A percentile compares a stretch with the other conserved stretches of the same genome.
Evolutionary conservation across 2,329 filamentous ascomycete species (phyloP).

Genomic region (Fusarium compactum): DNA sequence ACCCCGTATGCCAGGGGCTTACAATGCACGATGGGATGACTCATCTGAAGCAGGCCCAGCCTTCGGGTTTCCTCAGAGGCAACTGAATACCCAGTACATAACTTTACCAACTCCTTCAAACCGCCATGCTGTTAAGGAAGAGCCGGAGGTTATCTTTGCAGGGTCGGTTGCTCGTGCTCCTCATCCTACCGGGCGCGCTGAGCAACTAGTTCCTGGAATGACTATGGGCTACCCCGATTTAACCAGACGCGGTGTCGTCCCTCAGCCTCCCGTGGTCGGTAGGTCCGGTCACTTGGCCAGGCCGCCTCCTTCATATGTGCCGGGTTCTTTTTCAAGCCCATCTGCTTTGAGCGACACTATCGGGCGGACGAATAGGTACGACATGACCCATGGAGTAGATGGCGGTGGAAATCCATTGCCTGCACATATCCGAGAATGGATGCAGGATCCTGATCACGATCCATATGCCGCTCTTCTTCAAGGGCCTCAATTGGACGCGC

Average conservation of each 20-base stretch:
- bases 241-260: neutral
- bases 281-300: neutral
- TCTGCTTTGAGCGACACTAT: slow-evolving; percentile 53
- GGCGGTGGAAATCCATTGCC: slow-evolving; percentile 53
- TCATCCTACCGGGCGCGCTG: slow-evolving; percentile 5
- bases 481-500: slow-evolving; percentile 58
- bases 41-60: slow-evolving; percentile 1
- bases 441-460: slow-evolving; percentile 46
- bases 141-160: slow-evolving; percentile 16
- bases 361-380: slow-evolving; percentile 52
- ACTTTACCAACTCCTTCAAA: neutral
- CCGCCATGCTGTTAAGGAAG: slow-evolving; percentile 1
- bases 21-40: slow-evolving; percentile 40
- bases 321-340: slow-evolving; percentile 11
- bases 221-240: slow-evolving; percentile 24
- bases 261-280: neutral
- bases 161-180: slow-evolving; percentile 6
- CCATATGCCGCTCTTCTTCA: slow-evolving; percentile 47
- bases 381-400: slow-evolving; percentile 54
- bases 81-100: slow-evolving; percentile 2
- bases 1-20: slow-evolving; percentile 37
- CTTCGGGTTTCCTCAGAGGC: slow-evolving; percentile 4
- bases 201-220: slow-evolving; percentile 7
- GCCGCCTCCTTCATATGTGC: neutral
- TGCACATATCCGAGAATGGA: slow-evolving; percentile 49